These are phyloP conservation scores for Plectosphaerella sp. DNA, from an alignment of 2,329 filamentous ascomycete species.

Conservation along the genomic window DNA sequence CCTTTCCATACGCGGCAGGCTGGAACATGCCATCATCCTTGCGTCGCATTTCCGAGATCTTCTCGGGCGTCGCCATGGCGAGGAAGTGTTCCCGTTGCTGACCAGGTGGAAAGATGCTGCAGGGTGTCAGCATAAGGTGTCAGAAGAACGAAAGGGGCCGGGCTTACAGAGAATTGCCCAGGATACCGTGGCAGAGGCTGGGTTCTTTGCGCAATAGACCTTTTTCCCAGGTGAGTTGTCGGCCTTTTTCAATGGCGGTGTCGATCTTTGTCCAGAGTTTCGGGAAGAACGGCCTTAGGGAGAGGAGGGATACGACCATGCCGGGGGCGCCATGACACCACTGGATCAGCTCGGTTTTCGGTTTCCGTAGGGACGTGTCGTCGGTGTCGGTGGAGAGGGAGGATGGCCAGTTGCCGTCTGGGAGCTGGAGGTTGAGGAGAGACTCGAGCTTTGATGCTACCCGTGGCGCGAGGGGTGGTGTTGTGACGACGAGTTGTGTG, in stretches of 20 bases:
- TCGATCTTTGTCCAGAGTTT: constrained; percentile 48
- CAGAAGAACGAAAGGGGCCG: not conserved
- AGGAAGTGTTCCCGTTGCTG: constrained; percentile 48
- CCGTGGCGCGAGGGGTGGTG: constrained; percentile 46
- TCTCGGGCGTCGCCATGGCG: constrained; percentile 50
- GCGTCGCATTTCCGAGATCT: constrained; percentile 40
- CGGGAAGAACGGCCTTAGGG: constrained; percentile 52
- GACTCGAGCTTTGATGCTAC: constrained; percentile 48
- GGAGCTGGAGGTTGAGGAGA: constrained; percentile 55
- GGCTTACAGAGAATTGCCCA: constrained; percentile 58
- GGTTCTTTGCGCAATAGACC: constrained; percentile 61
- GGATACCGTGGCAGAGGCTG: constrained; percentile 61
- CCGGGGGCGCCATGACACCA: constrained; percentile 67
- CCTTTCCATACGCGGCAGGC: constrained; percentile 29
- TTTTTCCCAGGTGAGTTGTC: constrained; percentile 49
- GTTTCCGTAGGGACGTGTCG: not conserved
- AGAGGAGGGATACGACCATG: constrained; percentile 52
- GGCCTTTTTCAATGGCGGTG: constrained; percentile 43
- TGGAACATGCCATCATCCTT: constrained; percentile 26
- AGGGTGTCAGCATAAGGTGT: not conserved
- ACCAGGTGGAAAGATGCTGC: constrained; percentile 20
- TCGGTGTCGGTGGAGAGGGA: constrained; percentile 35
- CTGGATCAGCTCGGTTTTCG: constrained; percentile 44
- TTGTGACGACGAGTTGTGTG: constrained; percentile 61
- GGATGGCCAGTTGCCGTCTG: constrained; percentile 60